Evolutionary conservation across 2,329 filamentous ascomycete species (phyloP), one percentile per base, ranked within the genome.

Genomic region (Alternaria sp.): DNA sequence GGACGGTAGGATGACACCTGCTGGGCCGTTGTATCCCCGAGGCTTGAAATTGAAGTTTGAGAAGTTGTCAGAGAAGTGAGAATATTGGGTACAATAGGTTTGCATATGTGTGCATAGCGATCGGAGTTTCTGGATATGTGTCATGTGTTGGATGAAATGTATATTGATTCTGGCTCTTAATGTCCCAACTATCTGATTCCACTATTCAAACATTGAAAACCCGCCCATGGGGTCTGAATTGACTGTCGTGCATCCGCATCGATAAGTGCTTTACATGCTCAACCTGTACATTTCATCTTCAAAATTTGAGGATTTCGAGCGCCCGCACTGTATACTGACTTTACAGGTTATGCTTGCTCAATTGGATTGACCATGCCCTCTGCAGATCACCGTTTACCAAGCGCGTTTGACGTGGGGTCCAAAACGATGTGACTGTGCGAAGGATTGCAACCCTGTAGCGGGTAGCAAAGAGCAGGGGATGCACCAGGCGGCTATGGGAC

Each of bases 1-100:
- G 69, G 66, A 72, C 57, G 69, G 67, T 7, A 66, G 67, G n/a
- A 73, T 73, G 70, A 73, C 70, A 20, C 70, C 69, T 12, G 66
- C 67, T 38, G 69, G 66, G 3, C 67, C 67, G 7, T 57, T 70
- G 22, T 68, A 68, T 36, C 68, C 68, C 1, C 38, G 66, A 41
- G 62, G 59, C 9, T 51, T 71, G 53, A 71, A 68, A 43, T 46
- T 70, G 20, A 70, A 63, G 39, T 69, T 72, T 41, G 59, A 69
- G 46, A 58, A 54, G 1, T 8, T 34, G 8, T 30, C 44, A 6
- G 49, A 57, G 42, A 11, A 41, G 18, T 41, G n/a, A 9, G 0
- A 20, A 3, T 41, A 20, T 14, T 41, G 20, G 38, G 14, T 55
- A 20, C 30, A 3, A 32, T 28, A 18, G 16, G 16, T 16, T 38